These are phyloP conservation scores for Chlamydomonas incerta DNA, from an alignment of 139 green algal genomes.

Conservation along the genomic window DNA sequence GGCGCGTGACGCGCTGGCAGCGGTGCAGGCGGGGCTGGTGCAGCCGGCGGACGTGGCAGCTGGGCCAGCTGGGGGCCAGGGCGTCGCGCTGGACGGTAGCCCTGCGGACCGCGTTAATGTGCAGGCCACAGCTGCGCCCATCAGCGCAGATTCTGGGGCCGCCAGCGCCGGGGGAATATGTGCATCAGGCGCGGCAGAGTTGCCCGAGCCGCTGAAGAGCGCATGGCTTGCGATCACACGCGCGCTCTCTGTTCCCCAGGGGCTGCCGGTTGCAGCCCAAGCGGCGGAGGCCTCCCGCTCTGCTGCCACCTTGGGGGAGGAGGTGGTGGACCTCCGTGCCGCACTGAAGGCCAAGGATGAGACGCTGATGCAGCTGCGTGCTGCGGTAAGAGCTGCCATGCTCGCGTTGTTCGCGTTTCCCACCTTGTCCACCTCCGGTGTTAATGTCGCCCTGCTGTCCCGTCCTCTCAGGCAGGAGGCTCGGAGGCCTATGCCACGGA, in stretches of 20 bases:
- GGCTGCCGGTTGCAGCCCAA: constrained; percentile 5
- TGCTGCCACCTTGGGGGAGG: neutral
- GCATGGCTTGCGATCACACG: no score
- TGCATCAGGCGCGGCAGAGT: no score
- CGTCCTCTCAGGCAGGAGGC: constrained; percentile 1
- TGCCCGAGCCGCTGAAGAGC: no score
- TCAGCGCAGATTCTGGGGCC: neutral
- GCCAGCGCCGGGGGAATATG: neutral
- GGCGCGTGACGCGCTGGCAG: constrained; percentile 11
- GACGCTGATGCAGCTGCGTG: constrained; percentile 36
- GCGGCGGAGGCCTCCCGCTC: constrained; percentile 11
- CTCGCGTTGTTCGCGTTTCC: no score
- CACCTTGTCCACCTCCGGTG: neutral
- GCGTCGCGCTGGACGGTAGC: no score
- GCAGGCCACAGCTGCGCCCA: no score
- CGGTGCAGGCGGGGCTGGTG: neutral
- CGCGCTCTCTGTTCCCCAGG: neutral
- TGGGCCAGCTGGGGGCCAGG: no score
- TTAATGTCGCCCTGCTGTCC: neutral
- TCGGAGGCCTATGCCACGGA: constrained; percentile 33
- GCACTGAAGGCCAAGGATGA: neutral
- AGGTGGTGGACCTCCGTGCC: constrained; percentile 4
- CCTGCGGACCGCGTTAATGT: no score
- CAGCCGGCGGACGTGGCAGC: no score
- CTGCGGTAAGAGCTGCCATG: constrained; percentile 6